Base-by-base conservation (phyloP, 2,329 filamentous ascomycete genomes). In the Cladosporium colombiae region DNA sequence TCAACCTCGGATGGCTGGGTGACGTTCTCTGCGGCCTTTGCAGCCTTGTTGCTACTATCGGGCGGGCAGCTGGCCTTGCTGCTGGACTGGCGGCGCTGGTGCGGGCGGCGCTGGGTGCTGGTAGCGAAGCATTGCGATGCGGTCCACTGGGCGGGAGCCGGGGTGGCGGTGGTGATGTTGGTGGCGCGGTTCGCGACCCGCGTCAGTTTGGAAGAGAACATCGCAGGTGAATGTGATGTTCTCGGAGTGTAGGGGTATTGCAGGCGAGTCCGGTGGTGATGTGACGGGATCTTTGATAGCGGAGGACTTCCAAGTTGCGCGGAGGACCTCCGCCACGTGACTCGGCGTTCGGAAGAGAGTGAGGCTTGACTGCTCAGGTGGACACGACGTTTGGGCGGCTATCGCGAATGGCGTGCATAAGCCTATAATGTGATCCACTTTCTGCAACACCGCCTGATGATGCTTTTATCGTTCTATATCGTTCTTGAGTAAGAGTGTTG, bases 61-160 rank as follows among this genome's bases (percentile, higher is more conserved):
- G 81, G 80, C 8, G 81, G 80, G 70, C 79, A 81, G 67, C 81
- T 82, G 25, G 82, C 77, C 72, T 84, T 84, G 62, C 82, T 84
- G 56, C 80, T 82, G 23, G 81, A 83, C 52, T 79, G 76, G 70
- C 83, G 81, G 66, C 82, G 79, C 70, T 84, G 81, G 73, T 83
- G 82, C 52, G 73, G 68, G 33, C 74, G 75, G 53, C 75, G 76
- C 58, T 59, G 55, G 53, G 55, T 52, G 55, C 56, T 44, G 67
- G 78, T 66, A 64, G 70, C 67, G 71, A 73, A 74, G 73, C 71
- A 78, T 78, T 69, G 70, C 49, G 55, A 55, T 40, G 70, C 63
- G 33, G 68, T 66, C 49, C 68, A 70, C 49, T 69, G 68, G 37
- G 69, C 70, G 35, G 65, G 72, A 73, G 57, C 75, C 75, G 61